Base-by-base conservation (phyloP, 2,329 filamentous ascomycete genomes). In the Didymella segeticola region DNA sequence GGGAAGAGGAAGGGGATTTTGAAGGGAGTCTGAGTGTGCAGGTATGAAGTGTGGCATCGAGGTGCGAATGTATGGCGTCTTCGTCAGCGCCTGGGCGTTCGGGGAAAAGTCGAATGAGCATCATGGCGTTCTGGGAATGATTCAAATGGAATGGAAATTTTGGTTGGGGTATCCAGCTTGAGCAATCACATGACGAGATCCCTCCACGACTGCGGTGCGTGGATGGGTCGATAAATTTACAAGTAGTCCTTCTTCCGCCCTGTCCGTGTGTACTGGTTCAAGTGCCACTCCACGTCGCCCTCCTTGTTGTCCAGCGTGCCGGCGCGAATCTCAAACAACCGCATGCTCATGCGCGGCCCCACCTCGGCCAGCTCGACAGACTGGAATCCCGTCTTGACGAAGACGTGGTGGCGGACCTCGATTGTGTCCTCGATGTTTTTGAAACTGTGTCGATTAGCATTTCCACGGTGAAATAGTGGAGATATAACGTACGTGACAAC, bases 221-320 rank as follows among this genome's bases (percentile, higher is more conserved):
- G 20, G 34, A 37, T 5, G 12, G 19, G n/a, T 23, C 34, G 4
- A 17, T 22, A 17, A n/a, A 12, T 34, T 30, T 49, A 50, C 38
- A 97, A 82, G 71, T 96, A 96, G 70, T 96, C 91, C 86, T 97
- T 97, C 85, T 98, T 98, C 78, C 87, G 87, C 66, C 89, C 88
- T 12, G 93, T 98, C 63, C 95, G 83, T 8, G 93, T 99, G 75
- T 96, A 99, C 72, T 97, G 93, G 57, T 91, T 96, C 60, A 99
- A 81, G 60, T 95, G 89, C 95, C 95, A 99, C 77, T 99, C 95
- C 4, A 96, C 87, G 76, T 99, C 95, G 4, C 93, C 93, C 63
- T 96, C 90, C 75, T 96, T 96, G 69, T 93, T 96, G 72, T 98
- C 95, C 56, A 97, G 79, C 4, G 93, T 96, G 14, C 95, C 93